Evolutionary conservation across 805 yeast genomes (phyloP).

Genomic region (Debaryomyces prosopidis): DNA sequence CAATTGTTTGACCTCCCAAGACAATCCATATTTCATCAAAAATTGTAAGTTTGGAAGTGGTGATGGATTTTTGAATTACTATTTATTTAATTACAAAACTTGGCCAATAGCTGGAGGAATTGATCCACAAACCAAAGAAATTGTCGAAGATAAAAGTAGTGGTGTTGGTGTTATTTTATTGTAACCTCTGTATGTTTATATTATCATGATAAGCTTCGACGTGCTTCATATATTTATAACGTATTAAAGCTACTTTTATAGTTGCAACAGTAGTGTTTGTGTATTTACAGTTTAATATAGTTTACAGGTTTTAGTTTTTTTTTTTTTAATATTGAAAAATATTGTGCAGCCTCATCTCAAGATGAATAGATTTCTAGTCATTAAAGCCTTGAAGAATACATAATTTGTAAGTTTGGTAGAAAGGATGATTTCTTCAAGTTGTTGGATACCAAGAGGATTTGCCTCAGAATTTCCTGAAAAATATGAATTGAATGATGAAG

Average conservation of each 20-base stretch:
- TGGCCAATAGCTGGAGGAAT: conserved; percentile 83
- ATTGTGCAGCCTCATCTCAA: conserved; percentile 6
- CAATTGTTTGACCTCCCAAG: conserved; percentile 90
- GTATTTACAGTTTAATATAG: background rate
- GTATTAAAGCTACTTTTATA: background rate
- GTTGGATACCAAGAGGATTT: conserved; percentile 96
- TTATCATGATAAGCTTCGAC: background rate
- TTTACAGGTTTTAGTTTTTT: conserved; percentile 4
- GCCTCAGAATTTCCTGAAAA: conserved; percentile 91
- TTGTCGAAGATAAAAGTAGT: conserved; percentile 58
- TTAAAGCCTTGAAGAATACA: background rate
- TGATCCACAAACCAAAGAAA: conserved; percentile 51
- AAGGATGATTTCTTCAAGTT: conserved; percentile 82
- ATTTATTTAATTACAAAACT: conserved; percentile 86
- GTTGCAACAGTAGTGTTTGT: background rate
- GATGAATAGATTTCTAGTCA: background rate
- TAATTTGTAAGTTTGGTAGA: background rate
- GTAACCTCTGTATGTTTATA: conserved; percentile 21
- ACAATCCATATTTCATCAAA: conserved; percentile 79
- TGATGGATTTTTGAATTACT: conserved; percentile 88
- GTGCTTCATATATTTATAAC: background rate
- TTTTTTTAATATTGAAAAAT: background rate
- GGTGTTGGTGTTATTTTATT: conserved; percentile 91
- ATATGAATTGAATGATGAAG: conserved; percentile 86
- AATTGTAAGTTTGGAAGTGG: conserved; percentile 89